Conservation (phyloP, 2,329 filamentous ascomycete species). For the Talaromyces albobiverticillius region DNA sequence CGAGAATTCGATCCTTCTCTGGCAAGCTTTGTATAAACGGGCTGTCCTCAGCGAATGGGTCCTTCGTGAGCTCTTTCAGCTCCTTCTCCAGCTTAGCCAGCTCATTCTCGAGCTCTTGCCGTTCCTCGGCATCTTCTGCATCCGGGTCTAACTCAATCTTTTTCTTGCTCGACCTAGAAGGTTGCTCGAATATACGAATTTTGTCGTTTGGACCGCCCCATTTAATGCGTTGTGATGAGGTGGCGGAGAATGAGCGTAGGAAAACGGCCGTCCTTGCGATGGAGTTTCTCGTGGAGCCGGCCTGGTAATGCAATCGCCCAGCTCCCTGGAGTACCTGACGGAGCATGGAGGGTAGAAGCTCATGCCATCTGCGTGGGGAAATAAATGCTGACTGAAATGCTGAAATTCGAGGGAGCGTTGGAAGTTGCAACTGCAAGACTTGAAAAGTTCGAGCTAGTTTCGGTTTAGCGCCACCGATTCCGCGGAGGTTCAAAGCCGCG, state of each 20-base stretch:
- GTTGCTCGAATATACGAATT: conserved; percentile 44
- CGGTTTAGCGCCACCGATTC: conserved; percentile 12
- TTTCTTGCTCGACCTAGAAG: conserved; percentile 32
- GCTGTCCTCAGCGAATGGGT: conserved; percentile 43
- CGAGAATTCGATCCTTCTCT: conserved; percentile 39
- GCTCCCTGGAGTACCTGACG: conserved; percentile 42
- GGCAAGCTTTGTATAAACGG: conserved; percentile 42
- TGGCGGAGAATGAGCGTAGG: conserved; percentile 30
- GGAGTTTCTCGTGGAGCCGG: conserved; percentile 30
- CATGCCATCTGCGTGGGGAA: conserved; percentile 28
- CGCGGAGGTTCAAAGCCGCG: conserved; percentile 11
- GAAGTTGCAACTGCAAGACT: neutral
- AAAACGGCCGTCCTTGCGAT: conserved; percentile 20
- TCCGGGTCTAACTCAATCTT: conserved; percentile 38
- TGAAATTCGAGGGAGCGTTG: neutral
- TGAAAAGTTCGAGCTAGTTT: conserved; percentile 6
- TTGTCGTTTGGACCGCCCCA: conserved; percentile 39
- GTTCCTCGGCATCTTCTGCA: conserved; percentile 36
- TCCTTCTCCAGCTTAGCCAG: conserved; percentile 40
- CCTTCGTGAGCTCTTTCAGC: conserved; percentile 38
- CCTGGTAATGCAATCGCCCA: conserved; percentile 43
- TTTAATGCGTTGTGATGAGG: conserved; percentile 26
- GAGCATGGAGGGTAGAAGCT: conserved; percentile 38
- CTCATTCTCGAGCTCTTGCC: conserved; percentile 34
- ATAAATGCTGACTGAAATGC: neutral